These are phyloP conservation scores for Monosporascus sp. DNA, from an alignment of 2,329 filamentous ascomycete species.

Conservation along the genomic window DNA sequence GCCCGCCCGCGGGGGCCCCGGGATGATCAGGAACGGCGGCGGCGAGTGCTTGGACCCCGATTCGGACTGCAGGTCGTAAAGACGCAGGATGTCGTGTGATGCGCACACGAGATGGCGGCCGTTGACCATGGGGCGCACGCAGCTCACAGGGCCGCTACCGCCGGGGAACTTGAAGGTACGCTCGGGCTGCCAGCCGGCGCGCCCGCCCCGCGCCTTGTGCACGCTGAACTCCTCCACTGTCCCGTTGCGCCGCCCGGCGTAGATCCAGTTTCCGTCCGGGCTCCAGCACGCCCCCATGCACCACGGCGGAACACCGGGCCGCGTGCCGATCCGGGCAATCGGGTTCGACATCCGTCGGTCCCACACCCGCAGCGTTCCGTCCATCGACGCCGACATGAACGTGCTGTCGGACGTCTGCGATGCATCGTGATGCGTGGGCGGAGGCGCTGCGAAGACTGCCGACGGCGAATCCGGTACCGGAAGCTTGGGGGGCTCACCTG, in stretches of 20 bases:
- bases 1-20: slow-evolving; percentile 75
- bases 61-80: slow-evolving; percentile 78
- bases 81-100: slow-evolving; percentile 84
- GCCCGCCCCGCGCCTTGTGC: slow-evolving; percentile 61
- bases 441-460: slow-evolving; percentile 31
- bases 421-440: slow-evolving; percentile 41
- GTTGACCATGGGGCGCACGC: slow-evolving; percentile 86
- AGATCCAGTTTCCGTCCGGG: slow-evolving; percentile 91
- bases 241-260: slow-evolving; percentile 82
- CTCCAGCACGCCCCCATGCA: slow-evolving; percentile 98
- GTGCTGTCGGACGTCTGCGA: slow-evolving; percentile 65
- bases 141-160: slow-evolving; percentile 84
- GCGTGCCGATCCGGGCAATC: slow-evolving; percentile 71
- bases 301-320: slow-evolving; percentile 80
- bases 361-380: slow-evolving; percentile 90
- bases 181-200: slow-evolving; percentile 64
- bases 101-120: slow-evolving; percentile 88
- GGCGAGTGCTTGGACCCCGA: slow-evolving; percentile 64
- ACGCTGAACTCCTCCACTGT: slow-evolving; percentile 93
- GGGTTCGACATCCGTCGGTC: slow-evolving; percentile 73
- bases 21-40: slow-evolving; percentile 93
- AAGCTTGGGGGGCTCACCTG: slow-evolving; percentile 8
- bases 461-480: slow-evolving; percentile 28
- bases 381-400: slow-evolving; percentile 83
- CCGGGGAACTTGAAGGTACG: slow-evolving; percentile 81